A percentile compares a stretch with the other conserved stretches of the same genome.
Evolutionary conservation across 148 eudicot genomes (phyloP).

Genomic region (Talinum fruticosum): DNA sequence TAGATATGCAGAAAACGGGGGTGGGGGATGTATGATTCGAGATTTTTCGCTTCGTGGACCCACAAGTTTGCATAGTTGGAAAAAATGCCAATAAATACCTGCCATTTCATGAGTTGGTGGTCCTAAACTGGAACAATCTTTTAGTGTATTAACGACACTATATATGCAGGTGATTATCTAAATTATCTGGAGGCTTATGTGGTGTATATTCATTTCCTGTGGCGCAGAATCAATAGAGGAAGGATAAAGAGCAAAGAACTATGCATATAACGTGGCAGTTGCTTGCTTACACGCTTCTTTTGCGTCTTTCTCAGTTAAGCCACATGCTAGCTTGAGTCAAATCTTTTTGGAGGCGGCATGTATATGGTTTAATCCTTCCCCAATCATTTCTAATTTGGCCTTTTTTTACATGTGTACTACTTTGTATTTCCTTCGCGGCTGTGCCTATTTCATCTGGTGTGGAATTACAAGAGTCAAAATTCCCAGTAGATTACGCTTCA

Average conservation of each 20-base stretch:
- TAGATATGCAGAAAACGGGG: slow-evolving; percentile 1
- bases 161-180: slow-evolving; percentile 18
- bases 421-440: no score
- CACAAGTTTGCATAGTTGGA: slow-evolving; percentile 14
- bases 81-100: slow-evolving; percentile 9
- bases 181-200: slow-evolving; percentile 18
- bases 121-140: slow-evolving; percentile 3
- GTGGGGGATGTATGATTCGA: neutral
- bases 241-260: slow-evolving; percentile 10
- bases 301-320: slow-evolving; percentile 29
- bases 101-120: slow-evolving; percentile 24
- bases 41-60: slow-evolving; percentile 14
- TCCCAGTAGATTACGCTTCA: no score
- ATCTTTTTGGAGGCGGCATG: neutral
- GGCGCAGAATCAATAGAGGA: slow-evolving; percentile 19
- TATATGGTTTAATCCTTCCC: neutral
- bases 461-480: no score
- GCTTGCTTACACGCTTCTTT: slow-evolving; percentile 42
- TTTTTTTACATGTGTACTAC: no score
- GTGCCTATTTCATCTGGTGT: no score
- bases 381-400: neutral
- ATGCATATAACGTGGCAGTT: slow-evolving; percentile 40
- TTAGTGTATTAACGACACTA: neutral
- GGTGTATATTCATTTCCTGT: slow-evolving; percentile 26
- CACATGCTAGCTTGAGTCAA: slow-evolving; percentile 23